Evolutionary conservation across 83 land plant species (phyloP).

Genomic region (Diphasiastrum complanatum): DNA sequence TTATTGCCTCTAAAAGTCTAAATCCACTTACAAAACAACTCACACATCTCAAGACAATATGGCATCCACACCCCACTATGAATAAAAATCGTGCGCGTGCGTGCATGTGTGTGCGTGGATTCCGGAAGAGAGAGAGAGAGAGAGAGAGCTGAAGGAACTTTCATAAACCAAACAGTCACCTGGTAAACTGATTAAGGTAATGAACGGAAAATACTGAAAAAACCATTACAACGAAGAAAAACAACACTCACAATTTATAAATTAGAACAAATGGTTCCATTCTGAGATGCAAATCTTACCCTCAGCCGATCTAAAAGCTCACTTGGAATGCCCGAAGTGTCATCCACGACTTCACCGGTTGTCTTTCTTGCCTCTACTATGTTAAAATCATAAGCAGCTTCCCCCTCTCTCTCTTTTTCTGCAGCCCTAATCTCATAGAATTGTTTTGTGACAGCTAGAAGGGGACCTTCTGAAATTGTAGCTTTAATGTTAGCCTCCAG

Average conservation of each 20-base stretch:
- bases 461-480: slow-evolving; percentile 38
- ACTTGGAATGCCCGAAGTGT: slow-evolving; percentile 36
- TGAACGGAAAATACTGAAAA: too few species aligned
- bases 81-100: too few species aligned
- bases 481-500: slow-evolving; percentile 78
- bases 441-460: slow-evolving; percentile 28
- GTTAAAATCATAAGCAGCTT: slow-evolving; percentile 29
- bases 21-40: too few species aligned
- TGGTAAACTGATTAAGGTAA: too few species aligned
- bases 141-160: too few species aligned
- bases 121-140: too few species aligned
- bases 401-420: slow-evolving; percentile 29
- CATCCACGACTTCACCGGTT: slow-evolving; percentile 14
- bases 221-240: too few species aligned
- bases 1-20: too few species aligned
- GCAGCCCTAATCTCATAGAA: slow-evolving; percentile 31
- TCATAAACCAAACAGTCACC: too few species aligned
- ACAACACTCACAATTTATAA: neutral
- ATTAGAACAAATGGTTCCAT: neutral
- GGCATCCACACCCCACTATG: too few species aligned
- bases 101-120: too few species aligned
- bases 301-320: slow-evolving; percentile 50
- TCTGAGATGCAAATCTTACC: slow-evolving; percentile 34
- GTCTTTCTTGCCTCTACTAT: slow-evolving; percentile 16
- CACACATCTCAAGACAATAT: too few species aligned